Conservation (phyloP, 2,329 filamentous ascomycete genomes). For the Sclerotinia minor region DNA sequence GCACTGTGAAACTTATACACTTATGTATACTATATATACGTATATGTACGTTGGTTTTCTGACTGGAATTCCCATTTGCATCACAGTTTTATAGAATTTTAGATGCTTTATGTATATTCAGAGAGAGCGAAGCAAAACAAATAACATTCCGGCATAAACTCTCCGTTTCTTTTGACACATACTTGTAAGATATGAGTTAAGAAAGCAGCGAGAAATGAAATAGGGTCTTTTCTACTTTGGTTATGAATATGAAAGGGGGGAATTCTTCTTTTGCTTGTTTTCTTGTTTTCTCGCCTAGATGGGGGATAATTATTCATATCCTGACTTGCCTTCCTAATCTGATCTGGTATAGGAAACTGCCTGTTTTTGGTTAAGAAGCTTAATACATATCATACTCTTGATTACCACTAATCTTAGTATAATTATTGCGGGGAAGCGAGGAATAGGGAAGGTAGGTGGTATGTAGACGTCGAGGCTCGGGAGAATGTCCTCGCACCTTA, state of each 20-base stretch:
- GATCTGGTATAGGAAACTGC: background rate
- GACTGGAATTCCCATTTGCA: background rate
- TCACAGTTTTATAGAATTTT: background rate
- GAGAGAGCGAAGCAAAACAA: too few species aligned
- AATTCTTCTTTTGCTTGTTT: too few species aligned
- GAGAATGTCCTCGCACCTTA: background rate
- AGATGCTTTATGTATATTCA: background rate
- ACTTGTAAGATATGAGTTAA: background rate
- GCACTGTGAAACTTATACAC: background rate
- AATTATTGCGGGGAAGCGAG: background rate
- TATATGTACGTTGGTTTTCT: background rate
- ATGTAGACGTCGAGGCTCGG: background rate
- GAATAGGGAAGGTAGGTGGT: background rate
- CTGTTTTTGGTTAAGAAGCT: background rate
- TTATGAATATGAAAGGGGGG: too few species aligned
- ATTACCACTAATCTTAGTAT: background rate
- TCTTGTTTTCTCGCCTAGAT: too few species aligned
- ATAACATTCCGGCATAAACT: background rate
- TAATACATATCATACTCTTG: background rate
- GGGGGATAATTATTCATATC: too few species aligned
- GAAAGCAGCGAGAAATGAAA: too few species aligned
- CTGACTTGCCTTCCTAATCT: too few species aligned
- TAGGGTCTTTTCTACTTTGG: too few species aligned
- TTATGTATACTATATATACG: too few species aligned
- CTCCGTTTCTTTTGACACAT: background rate